Conservation (phyloP, 331 rosid genomes). For the Acacia pycnantha region DNA sequence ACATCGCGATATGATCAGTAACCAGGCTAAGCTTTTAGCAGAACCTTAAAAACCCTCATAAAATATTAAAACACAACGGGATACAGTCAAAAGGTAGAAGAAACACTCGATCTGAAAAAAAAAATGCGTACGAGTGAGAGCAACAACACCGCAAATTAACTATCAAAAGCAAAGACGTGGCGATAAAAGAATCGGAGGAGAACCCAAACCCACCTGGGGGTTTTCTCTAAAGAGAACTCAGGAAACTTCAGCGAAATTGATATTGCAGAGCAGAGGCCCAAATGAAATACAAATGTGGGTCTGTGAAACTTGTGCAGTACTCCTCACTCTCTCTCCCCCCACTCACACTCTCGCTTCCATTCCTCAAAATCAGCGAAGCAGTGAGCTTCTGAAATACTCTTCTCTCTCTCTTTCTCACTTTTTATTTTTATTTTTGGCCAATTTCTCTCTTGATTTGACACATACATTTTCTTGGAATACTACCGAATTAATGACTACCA, state of each 20-base stretch:
- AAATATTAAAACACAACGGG: not conserved
- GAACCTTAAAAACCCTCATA: conserved; percentile 9
- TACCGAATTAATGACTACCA: not conserved
- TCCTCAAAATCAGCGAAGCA: conserved; percentile 98
- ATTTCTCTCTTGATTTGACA: not conserved
- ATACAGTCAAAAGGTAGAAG: not conserved
- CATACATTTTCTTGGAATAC: conserved; percentile 23
- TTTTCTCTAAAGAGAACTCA: conserved; percentile 25
- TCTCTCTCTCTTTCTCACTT: not conserved
- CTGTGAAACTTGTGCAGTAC: conserved; percentile 63
- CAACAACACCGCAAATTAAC: not conserved
- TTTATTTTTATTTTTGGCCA: not conserved
- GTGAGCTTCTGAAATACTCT: conserved; percentile 85
- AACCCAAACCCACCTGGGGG: conserved; percentile 54
- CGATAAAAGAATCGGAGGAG: conserved; percentile 9
- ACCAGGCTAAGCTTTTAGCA: conserved; percentile 4
- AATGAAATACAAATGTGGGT: conserved; percentile 44
- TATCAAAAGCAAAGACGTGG: not conserved
- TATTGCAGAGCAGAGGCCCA: conserved; percentile 33
- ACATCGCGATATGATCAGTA: not conserved
- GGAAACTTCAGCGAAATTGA: conserved; percentile 42
- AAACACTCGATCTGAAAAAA: not conserved
- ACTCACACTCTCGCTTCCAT: conserved; percentile 34
- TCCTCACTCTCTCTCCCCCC: conserved; percentile 30
- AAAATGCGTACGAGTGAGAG: not conserved